Percentiles rank a stretch among this genome's conserved stretches.
Evolutionary conservation across 345 rosid genomes (phyloP).

Genomic region (Toxicodendron radicans): DNA sequence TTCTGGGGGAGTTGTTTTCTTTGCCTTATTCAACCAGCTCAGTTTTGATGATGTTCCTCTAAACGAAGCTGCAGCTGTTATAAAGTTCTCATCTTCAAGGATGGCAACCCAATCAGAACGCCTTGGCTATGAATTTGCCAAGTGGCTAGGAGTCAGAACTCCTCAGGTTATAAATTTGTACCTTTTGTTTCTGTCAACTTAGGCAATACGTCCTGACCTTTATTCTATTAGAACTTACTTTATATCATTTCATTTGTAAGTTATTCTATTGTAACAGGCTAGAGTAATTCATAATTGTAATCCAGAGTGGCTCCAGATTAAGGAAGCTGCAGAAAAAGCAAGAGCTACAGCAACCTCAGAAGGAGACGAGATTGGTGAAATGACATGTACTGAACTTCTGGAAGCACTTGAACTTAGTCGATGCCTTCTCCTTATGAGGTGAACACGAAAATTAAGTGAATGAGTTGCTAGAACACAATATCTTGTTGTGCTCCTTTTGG

Average conservation of each 20-base stretch:
- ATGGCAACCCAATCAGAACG: constrained; percentile 99
- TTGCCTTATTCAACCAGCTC: constrained; percentile 76
- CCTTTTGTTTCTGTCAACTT: constrained; percentile 17
- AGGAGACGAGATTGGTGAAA: constrained; percentile 86
- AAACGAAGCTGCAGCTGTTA: constrained; percentile 94
- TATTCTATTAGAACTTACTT: constrained; percentile 5
- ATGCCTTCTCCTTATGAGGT: constrained; percentile 97
- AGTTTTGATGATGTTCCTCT: constrained; percentile 41
- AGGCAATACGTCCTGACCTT: not conserved
- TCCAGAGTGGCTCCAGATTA: constrained; percentile 85
- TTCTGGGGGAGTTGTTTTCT: constrained; percentile 99
- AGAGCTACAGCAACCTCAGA: constrained; percentile 66
- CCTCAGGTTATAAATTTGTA: constrained; percentile 69
- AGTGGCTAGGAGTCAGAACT: constrained; percentile 86
- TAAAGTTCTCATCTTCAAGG: constrained; percentile 96
- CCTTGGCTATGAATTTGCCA: constrained; percentile 96
- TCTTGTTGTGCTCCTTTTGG: constrained; percentile 10
- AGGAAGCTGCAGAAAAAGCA: constrained; percentile 92
- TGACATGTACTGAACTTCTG: constrained; percentile 91
- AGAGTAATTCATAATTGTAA: constrained; percentile 88
- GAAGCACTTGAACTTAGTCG: constrained; percentile 99
- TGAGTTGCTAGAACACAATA: not conserved
- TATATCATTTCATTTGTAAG: constrained; percentile 13
- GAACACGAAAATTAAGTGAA: constrained; percentile 11
- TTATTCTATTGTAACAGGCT: constrained; percentile 52